Evolutionary conservation across 192 early-diverging fungal genomes (phyloP).

Genomic region (Phycomyces blakesleeanus): DNA sequence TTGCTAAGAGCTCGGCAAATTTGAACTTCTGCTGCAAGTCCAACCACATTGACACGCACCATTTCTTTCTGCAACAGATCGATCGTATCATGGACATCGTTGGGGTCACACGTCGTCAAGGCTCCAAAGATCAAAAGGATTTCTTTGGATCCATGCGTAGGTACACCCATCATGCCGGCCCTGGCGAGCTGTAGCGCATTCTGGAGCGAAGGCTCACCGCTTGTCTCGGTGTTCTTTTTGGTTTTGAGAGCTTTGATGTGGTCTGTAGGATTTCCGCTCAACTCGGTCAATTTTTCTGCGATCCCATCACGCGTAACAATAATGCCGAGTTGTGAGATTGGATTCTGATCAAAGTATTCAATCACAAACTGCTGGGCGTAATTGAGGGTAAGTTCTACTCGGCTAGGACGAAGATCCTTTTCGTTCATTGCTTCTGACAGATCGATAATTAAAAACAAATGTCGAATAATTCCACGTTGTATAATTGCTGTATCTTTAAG

Average conservation of each 20-base stretch:
- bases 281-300: slow-evolving; percentile 82
- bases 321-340: slow-evolving; percentile 83
- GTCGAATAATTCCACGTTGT: slow-evolving; percentile 81
- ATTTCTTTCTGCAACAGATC: slow-evolving; percentile 57
- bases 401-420: slow-evolving; percentile 78
- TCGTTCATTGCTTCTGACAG: slow-evolving; percentile 81
- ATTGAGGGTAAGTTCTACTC: slow-evolving; percentile 68
- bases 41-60: slow-evolving; percentile 85
- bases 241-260: slow-evolving; percentile 68
- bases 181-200: slow-evolving; percentile 87
- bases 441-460: slow-evolving; percentile 80
- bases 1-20: slow-evolving; percentile 70
- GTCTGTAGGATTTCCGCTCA: slow-evolving; percentile 81
- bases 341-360: slow-evolving; percentile 97
- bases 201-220: slow-evolving; percentile 89
- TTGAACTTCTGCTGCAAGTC: slow-evolving; percentile 86
- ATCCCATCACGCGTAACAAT: slow-evolving; percentile 81
- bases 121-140: slow-evolving; percentile 84
- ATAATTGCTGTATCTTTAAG: slow-evolving; percentile 67
- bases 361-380: slow-evolving; percentile 67
- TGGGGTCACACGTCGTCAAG: slow-evolving; percentile 91
- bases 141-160: slow-evolving; percentile 85
- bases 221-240: slow-evolving; percentile 62
- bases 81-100: slow-evolving; percentile 84
- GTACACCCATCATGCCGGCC: slow-evolving; percentile 74